A percentile compares a stretch with the other conserved stretches of the same genome.
These are phyloP conservation scores for Neurospora sp. DNA, from an alignment of 495 filamentous ascomycete genomes.

Conservation along the genomic window DNA sequence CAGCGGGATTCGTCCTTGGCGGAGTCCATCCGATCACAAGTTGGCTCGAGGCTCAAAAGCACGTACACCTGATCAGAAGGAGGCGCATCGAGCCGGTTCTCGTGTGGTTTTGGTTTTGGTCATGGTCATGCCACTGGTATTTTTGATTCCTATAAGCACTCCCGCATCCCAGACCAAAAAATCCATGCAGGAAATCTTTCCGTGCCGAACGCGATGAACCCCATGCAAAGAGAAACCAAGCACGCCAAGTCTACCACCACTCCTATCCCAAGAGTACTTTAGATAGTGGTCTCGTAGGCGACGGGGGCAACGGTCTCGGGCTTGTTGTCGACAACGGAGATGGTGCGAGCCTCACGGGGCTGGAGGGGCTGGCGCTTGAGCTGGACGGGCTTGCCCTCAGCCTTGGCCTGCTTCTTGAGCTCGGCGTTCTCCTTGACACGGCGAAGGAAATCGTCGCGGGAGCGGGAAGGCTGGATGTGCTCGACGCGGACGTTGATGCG, in stretches of 20 bases:
- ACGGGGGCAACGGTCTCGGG: conserved; percentile 88
- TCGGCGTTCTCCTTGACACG: conserved; percentile 92
- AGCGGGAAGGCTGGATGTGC: conserved; percentile 89
- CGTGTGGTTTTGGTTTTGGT: neutral
- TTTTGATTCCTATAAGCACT: conserved; percentile 30
- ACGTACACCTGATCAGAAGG: neutral
- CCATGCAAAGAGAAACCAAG: conserved; percentile 27
- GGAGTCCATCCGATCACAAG: neutral
- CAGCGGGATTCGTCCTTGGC: neutral
- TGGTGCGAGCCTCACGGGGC: conserved; percentile 69
- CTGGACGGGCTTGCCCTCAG: conserved; percentile 71
- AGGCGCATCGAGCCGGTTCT: conserved; percentile 5
- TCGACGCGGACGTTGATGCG: conserved; percentile 97
- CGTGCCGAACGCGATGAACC: conserved; percentile 30
- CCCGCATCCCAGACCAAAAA: conserved; percentile 28
- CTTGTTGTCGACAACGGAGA: conserved; percentile 63
- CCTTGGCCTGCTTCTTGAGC: conserved; percentile 86
- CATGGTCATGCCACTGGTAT: conserved; percentile 30
- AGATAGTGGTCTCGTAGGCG: conserved; percentile 97
- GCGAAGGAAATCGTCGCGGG: conserved; percentile 87
- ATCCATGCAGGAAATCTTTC: conserved; percentile 27
- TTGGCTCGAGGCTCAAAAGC: neutral
- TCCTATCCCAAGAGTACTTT: conserved; percentile 32
- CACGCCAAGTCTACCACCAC: conserved; percentile 20
- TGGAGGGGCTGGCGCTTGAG: conserved; percentile 80